Percentiles rank a stretch among this genome's conserved stretches.
Conservation (phyloP, 2,329 filamentous ascomycete genomes). For the Fusarium robinianum region DNA sequence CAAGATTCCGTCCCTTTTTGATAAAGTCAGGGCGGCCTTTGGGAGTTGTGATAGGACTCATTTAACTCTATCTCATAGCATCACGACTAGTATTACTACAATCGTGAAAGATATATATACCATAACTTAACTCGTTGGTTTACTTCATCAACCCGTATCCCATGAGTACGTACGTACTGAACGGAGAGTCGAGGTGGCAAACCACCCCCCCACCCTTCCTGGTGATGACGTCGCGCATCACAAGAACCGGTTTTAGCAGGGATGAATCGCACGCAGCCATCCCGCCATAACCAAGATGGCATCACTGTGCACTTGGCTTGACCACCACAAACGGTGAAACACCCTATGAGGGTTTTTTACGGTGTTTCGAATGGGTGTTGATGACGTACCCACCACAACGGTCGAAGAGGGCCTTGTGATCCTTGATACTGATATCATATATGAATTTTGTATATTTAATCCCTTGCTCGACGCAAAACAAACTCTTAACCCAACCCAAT, state of each 20-base stretch:
- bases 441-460: background rate
- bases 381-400: constrained; percentile 30
- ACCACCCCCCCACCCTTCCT: constrained; percentile 4
- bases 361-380: constrained; percentile 22
- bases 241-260: constrained; percentile 32
- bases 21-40: too few relatives aligned
- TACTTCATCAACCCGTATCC: too few relatives aligned
- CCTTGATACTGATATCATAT: too few relatives aligned
- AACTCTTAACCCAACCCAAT: background rate
- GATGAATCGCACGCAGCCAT: constrained; percentile 28
- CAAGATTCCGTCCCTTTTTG: too few relatives aligned
- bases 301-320: constrained; percentile 28
- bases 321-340: constrained; percentile 19
- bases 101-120: too few relatives aligned
- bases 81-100: too few relatives aligned
- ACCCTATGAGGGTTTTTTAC: constrained; percentile 21
- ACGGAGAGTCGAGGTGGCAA: constrained; percentile 13
- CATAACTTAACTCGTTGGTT: too few relatives aligned
- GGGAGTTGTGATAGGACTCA: too few relatives aligned
- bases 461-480: background rate
- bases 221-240: constrained; percentile 31
- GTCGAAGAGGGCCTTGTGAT: constrained; percentile 1
- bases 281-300: constrained; percentile 18
- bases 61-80: too few relatives aligned
- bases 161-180: too few relatives aligned